These are phyloP conservation scores for Talaromyces sp. DNA, from an alignment of 2,329 filamentous ascomycete genomes.

Conservation along the genomic window DNA sequence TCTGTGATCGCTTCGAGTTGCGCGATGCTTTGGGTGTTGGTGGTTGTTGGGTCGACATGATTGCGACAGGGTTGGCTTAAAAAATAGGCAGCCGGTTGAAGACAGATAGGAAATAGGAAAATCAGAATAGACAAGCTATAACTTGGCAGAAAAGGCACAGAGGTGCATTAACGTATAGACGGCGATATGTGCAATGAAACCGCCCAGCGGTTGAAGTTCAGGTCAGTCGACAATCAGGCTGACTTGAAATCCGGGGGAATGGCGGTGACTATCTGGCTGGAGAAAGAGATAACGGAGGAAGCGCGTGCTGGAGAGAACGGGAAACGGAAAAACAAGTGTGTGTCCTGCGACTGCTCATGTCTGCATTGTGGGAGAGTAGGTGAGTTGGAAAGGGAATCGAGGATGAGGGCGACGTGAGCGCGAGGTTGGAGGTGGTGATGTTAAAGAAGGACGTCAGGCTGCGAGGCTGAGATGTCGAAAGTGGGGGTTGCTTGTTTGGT, in stretches of 20 bases:
- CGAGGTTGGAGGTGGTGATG: not conserved
- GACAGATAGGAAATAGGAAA: conserved; percentile 23
- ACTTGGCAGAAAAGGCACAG: conserved; percentile 3
- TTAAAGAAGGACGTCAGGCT: not conserved
- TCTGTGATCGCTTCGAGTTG: conserved; percentile 32
- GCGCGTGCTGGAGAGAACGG: not conserved
- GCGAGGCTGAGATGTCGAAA: not conserved
- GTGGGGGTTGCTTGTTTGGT: not conserved
- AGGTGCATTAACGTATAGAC: conserved; percentile 4
- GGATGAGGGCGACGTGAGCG: conserved; percentile 1
- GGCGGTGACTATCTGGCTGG: not conserved
- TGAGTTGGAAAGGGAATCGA: not conserved
- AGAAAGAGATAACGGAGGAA: not conserved
- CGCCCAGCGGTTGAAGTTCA: conserved; percentile 12
- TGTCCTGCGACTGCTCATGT: conserved; percentile 6
- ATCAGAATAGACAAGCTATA: conserved; percentile 11
- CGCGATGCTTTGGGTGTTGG: conserved; percentile 35
- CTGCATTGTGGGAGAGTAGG: conserved; percentile 1
- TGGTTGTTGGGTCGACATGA: conserved; percentile 46
- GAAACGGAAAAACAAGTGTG: not conserved
- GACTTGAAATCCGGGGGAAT: not conserved
- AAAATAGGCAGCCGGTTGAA: conserved; percentile 46
- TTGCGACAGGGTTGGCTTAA: conserved; percentile 40
- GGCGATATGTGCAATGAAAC: conserved; percentile 12
- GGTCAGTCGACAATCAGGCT: conserved; percentile 15